Evolutionary conservation across 768 basidiomycete species (phyloP), one percentile per base, ranked within the genome.

Genomic region (Leccinum ochraceum): DNA sequence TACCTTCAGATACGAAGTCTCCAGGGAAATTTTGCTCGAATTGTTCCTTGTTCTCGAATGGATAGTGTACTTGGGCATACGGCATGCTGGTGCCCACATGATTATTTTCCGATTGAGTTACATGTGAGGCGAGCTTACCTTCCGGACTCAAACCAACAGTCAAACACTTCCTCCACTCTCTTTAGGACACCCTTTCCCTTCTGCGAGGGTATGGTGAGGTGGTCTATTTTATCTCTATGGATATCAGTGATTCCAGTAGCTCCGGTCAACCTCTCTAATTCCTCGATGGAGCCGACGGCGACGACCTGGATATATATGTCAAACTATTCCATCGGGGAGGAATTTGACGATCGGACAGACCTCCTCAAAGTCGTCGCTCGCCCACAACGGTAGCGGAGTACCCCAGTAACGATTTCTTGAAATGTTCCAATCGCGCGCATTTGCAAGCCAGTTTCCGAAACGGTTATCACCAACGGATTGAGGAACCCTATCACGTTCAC

Each of bases 61-160:
- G 97, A 81, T 97, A 98, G 74, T 99, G 97, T 13, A 86, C 81
- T 69, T 98, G 96, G 3, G 95, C 96, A 71, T 95, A 99, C 4
- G 97, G 97, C 97, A 99, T 99, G 71, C 96, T 98, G 67, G 8
- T 66, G 28, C 13, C 30, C 11, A 9, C 26, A 14, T 69, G 53
- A 32, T 0, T 55, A 49, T 10, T 26, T 0, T 28, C 7, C 28
- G 28, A 28, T 28, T 28, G 28, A 28, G 42, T 16, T 36, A 9
- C 11, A 6, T 51, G 26, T 3, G 39, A 58, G 17, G 9, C 3
- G 11, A 9, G 67, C 84, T 62, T 65, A 94, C 94, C 92, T 94
- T 78, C 97, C 97, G 4, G 96, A 98, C 77, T 99, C 97, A 71
- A 99, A 99, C 97, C 97, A 99, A 70, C 97, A 99, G 72, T 99